Evolutionary conservation across 2,329 filamentous ascomycete species (phyloP), one percentile per base, ranked within the genome.

Genomic region (Xylaria arbuscula): DNA sequence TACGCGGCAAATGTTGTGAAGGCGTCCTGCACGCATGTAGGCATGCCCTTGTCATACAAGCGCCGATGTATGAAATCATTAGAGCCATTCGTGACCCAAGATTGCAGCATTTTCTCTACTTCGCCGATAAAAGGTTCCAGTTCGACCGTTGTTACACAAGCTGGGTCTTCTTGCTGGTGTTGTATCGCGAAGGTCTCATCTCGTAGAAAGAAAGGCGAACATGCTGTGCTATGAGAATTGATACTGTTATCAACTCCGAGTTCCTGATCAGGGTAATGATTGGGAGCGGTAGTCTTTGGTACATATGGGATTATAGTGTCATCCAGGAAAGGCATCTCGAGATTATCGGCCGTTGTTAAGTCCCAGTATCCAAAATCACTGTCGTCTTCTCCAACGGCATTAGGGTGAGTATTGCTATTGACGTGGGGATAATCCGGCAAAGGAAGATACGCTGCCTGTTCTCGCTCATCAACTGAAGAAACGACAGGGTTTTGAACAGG

Each of bases 1-100:
- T 68, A 66, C 8, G 66, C 36, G 8, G 62, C 62, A 57, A 62
- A 58, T 9, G 66, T 68, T 9, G 66, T 65, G 66, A 68, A 68
- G 42, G 66, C 66, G 19, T 68, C 66, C 36, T 68, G 66, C 17
- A 68, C 48, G 19, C 62, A 68, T 32, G 62, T 62, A n/a, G 66
- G 66, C 66, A 68, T 68, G 11, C 57, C 57, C 40, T 62, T 65
- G 13, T 65, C 55, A 34, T 68, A 68, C 28, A 68, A 36, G 3
- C 62, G 56, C 36, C 53, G 61, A 38, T 68, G 66, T 9, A 68
- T 65, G 56, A 68, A 68, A 22, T 45, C 19, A 5, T 62, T 65
- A 4, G 6, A 57, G 17, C 66, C 66, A 32, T 22, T 47, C n/a
- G 42, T 65, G 40, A 65, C 62, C 66, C 66, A 68, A 9, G 50